Evolutionary conservation across 78 protist species (phyloP).

Genomic region (Dictyostelium purpureum): DNA sequence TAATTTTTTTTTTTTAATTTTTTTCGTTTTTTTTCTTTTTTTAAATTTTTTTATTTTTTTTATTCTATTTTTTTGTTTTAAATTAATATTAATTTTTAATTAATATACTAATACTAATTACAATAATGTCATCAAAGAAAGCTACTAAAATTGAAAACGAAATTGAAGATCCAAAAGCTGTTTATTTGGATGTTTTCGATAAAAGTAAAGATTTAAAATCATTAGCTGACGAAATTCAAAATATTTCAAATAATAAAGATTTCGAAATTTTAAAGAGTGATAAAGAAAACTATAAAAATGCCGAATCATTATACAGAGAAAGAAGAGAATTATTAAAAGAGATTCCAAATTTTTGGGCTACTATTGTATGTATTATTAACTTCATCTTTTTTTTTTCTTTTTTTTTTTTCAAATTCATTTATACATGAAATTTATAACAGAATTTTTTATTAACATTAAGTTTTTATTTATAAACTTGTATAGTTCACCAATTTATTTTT

Average conservation of each 20-base stretch:
- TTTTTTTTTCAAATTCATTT: neutral
- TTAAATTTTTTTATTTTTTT: neutral
- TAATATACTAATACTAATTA: neutral
- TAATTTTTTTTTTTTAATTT: neutral
- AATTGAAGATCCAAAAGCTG: neutral
- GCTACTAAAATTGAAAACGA: neutral
- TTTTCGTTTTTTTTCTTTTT: neutral
- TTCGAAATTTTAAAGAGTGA: neutral
- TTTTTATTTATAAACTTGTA: too few species aligned
- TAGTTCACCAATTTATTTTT: conserved; percentile 14
- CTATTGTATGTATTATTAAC: neutral
- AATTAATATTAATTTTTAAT: too few species aligned
- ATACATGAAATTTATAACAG: neutral
- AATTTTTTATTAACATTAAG: neutral
- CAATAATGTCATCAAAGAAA: neutral
- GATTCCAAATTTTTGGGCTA: conserved; percentile 2
- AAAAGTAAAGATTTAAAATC: conserved; percentile 4
- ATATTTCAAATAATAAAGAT: neutral
- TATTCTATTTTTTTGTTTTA: neutral
- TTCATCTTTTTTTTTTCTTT: neutral
- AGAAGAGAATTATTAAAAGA: neutral
- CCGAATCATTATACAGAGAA: conserved; percentile 11
- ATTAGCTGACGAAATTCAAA: neutral
- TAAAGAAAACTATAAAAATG: neutral
- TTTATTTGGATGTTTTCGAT: neutral